Conservation (phyloP, 345 rosid genomes). For the Eucalyptus polyanthemos region DNA sequence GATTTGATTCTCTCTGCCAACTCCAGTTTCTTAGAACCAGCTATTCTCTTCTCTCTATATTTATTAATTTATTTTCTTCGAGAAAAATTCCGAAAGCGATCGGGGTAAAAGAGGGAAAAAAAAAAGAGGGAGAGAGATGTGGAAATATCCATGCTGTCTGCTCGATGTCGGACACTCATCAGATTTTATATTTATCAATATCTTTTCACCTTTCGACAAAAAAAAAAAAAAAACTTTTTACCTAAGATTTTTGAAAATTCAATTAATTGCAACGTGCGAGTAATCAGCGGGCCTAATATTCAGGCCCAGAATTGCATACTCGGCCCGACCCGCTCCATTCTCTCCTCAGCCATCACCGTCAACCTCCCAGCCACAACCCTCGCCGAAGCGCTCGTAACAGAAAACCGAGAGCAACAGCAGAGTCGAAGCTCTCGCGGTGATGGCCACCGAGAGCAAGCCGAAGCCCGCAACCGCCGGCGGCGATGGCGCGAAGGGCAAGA, state of each 20-base stretch:
- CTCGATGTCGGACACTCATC: background rate
- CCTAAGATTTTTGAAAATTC: background rate
- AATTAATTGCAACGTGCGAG: background rate
- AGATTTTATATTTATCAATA: background rate
- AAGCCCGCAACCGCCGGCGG: background rate
- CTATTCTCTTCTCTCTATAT: background rate
- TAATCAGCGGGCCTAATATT: background rate
- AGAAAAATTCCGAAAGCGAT: background rate
- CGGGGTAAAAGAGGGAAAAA: background rate
- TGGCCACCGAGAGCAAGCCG: constrained; percentile 35
- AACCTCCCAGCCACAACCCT: background rate
- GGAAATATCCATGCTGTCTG: background rate
- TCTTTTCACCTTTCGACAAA: background rate
- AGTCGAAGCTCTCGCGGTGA: background rate
- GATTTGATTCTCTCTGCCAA: background rate
- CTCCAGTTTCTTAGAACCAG: background rate
- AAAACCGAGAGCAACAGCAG: background rate
- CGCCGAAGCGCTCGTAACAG: background rate
- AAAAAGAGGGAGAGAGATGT: background rate
- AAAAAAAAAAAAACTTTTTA: too few species aligned
- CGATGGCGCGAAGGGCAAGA: constrained; percentile 31
- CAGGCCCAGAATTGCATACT: background rate
- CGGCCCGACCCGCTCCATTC: background rate
- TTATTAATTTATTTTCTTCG: background rate
- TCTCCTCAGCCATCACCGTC: background rate